Evolutionary conservation across 805 yeast species (phyloP).

Genomic region (Saturnispora galanensis): DNA sequence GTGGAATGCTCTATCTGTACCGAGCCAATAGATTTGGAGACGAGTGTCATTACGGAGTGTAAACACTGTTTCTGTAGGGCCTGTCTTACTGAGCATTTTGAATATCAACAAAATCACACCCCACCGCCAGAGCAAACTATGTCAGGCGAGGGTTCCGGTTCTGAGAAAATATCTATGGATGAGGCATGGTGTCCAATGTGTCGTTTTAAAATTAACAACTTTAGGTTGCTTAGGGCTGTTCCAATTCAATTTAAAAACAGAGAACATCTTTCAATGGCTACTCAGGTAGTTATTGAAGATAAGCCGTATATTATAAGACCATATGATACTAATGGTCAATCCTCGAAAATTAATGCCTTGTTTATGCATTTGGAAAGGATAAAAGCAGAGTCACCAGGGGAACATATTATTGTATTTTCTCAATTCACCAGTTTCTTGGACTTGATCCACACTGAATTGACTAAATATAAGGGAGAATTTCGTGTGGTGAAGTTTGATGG

Average conservation of each 20-base stretch:
- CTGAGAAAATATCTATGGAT: slow-evolving; percentile 27
- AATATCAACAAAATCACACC: slow-evolving; percentile 37
- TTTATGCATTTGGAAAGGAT: slow-evolving; percentile 46
- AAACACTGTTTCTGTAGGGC: slow-evolving; percentile 69
- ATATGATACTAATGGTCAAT: slow-evolving; percentile 43
- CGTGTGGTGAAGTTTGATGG: slow-evolving; percentile 74
- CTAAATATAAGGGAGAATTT: slow-evolving; percentile 35
- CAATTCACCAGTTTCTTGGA: slow-evolving; percentile 82
- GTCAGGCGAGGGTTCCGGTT: background rate
- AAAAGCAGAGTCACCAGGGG: slow-evolving; percentile 47
- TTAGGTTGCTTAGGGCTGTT: slow-evolving; percentile 36
- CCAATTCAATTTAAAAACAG: slow-evolving; percentile 6
- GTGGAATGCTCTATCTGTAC: slow-evolving; percentile 82
- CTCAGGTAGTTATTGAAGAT: slow-evolving; percentile 8
- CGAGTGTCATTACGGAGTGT: slow-evolving; percentile 55
- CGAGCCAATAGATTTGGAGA: slow-evolving; percentile 45
- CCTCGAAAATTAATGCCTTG: slow-evolving; percentile 68
- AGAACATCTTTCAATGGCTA: background rate
- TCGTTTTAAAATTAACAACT: slow-evolving; percentile 42
- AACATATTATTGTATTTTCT: slow-evolving; percentile 79
- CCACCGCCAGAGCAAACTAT: background rate
- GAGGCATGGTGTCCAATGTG: slow-evolving; percentile 68
- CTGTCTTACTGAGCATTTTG: slow-evolving; percentile 68
- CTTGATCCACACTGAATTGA: slow-evolving; percentile 54
- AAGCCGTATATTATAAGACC: slow-evolving; percentile 27